phyloP scores from a whole-genome alignment of 2,329 filamentous ascomycete genomes.

The Aspergillus luchuensis region DNA sequence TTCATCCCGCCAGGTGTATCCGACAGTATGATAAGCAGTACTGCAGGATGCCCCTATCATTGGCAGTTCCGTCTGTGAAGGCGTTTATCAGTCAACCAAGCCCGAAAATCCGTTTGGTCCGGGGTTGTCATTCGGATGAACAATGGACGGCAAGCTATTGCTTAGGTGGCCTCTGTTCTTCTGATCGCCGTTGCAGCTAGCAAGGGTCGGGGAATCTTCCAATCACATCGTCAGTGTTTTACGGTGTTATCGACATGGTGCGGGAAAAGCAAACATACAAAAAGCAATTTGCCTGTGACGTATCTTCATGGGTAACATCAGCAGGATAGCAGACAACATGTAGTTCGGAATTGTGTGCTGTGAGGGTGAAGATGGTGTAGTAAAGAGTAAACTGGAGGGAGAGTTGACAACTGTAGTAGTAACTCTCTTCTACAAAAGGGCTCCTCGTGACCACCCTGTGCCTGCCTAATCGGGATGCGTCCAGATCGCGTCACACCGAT shows the following conservation, averaged over 20 bases:
- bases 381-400: no score
- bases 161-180: not conserved
- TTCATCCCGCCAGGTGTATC: not conserved
- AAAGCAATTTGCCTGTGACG: not conserved
- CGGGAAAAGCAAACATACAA: not conserved
- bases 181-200: not conserved
- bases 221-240: not conserved
- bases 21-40: slow-evolving; percentile 2
- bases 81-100: not conserved
- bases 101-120: not conserved
- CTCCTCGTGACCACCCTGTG: not conserved
- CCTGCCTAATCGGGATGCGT: not conserved
- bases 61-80: not conserved
- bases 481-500: not conserved
- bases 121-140: not conserved
- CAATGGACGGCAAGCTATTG: not conserved
- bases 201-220: not conserved
- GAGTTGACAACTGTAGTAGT: no score
- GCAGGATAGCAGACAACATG: not conserved
- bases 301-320: not conserved
- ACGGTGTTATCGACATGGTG: not conserved
- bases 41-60: not conserved
- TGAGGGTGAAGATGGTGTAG: not conserved
- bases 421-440: no score
- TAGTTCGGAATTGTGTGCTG: not conserved